phyloP scores from a whole-genome alignment of 805 yeast species.

The Candida loeiensis region DNA sequence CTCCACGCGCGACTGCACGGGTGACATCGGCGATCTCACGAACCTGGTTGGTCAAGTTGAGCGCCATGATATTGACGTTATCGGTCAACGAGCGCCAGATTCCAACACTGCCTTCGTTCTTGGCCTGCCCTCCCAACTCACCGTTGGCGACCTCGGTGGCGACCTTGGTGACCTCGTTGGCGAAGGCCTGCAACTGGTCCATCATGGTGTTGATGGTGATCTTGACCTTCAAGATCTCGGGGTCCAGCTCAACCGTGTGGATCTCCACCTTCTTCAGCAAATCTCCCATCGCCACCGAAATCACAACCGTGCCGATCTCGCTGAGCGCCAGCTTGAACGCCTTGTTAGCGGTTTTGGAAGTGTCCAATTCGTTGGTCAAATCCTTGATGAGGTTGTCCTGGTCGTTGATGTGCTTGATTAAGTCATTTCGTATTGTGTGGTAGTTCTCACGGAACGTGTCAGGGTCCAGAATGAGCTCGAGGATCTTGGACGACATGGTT shows the following conservation, averaged over 20 bases:
- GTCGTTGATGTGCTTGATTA: constrained; percentile 25
- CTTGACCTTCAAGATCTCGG: constrained; percentile 76
- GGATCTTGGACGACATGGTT: constrained; percentile 32
- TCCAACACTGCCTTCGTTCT: constrained; percentile 79
- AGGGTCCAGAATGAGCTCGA: constrained; percentile 40
- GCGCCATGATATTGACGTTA: constrained; percentile 85
- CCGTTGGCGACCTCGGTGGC: constrained; percentile 92
- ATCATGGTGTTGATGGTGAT: constrained; percentile 83
- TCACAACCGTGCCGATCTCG: constrained; percentile 82
- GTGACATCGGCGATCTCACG: constrained; percentile 89
- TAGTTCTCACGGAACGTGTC: constrained; percentile 26
- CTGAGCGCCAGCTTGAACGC: constrained; percentile 69
- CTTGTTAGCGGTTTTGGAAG: constrained; percentile 51
- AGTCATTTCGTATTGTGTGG: constrained; percentile 28
- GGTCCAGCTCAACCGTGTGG: constrained; percentile 68
- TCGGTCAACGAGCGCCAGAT: constrained; percentile 84
- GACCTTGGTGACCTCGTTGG: constrained; percentile 76
- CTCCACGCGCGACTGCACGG: constrained; percentile 85
- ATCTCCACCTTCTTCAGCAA: constrained; percentile 75
- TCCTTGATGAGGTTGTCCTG: constrained; percentile 29
- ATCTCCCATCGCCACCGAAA: constrained; percentile 88
- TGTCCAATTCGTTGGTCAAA: constrained; percentile 29
- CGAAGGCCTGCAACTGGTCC: constrained; percentile 80
- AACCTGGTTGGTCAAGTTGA: constrained; percentile 64
- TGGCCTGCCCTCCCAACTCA: constrained; percentile 85